These are phyloP conservation scores for Ophiostoma sp. DNA, from an alignment of 2,329 filamentous ascomycete genomes.

Conservation along the genomic window DNA sequence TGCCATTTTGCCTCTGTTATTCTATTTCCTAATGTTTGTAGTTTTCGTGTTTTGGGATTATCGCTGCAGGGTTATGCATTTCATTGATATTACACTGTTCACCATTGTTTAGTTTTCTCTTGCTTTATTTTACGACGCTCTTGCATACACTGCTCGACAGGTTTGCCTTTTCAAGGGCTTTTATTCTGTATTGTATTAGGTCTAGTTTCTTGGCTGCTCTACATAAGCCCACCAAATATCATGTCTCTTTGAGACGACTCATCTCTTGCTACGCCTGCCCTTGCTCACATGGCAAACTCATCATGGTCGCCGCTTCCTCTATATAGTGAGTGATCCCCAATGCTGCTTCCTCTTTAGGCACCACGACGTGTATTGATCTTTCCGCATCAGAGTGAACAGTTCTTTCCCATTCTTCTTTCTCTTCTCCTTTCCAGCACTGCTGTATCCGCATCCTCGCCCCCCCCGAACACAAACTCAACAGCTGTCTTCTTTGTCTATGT, in stretches of 20 bases:
- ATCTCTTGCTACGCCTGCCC: background rate
- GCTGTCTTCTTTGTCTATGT: background rate
- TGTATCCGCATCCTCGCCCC: background rate
- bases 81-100: constrained; percentile 2
- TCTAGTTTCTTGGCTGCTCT: constrained; percentile 4
- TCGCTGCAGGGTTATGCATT: constrained; percentile 18
- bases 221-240: constrained; percentile 1
- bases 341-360: background rate
- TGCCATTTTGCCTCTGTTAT: background rate
- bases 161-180: background rate
- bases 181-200: constrained; percentile 20
- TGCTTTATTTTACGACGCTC: constrained; percentile 13
- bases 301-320: background rate
- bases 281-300: background rate
- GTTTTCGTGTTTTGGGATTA: background rate
- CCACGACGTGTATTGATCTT: background rate
- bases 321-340: too few species aligned
- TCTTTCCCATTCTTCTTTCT: background rate
- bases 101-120: constrained; percentile 1
- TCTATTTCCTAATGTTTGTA: constrained; percentile 11
- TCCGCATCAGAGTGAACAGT: background rate
- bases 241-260: background rate
- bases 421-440: background rate
- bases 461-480: background rate
- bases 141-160: constrained; percentile 17